These are phyloP conservation scores for Epichloe coenophiala DNA, from an alignment of 2,329 filamentous ascomycete species.

Conservation along the genomic window DNA sequence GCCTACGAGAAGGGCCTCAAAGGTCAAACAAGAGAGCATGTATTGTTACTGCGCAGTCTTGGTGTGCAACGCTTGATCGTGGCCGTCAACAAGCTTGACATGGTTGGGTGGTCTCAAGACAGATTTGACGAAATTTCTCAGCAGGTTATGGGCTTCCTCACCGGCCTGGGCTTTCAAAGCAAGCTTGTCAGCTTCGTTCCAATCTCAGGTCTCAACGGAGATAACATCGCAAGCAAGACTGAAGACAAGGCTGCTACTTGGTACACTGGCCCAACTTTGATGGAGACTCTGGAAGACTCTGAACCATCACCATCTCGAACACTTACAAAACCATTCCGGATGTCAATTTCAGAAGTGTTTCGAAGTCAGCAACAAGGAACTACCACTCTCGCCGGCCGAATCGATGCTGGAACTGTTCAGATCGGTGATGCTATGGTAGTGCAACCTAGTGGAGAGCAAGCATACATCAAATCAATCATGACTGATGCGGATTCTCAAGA, in stretches of 20 bases:
- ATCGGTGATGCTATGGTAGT: constrained; percentile 67
- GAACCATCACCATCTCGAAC: constrained; percentile 54
- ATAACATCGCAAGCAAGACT: constrained; percentile 60
- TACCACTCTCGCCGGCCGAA: constrained; percentile 70
- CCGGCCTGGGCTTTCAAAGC: constrained; percentile 63
- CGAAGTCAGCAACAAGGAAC: constrained; percentile 68
- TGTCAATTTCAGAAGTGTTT: constrained; percentile 83
- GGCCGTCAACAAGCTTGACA: constrained; percentile 91
- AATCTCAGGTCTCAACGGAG: constrained; percentile 76
- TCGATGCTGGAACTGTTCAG: constrained; percentile 76
- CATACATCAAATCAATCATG: constrained; percentile 69
- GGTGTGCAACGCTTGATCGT: constrained; percentile 81
- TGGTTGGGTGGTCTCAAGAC: constrained; percentile 66
- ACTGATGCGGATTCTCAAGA: constrained; percentile 60
- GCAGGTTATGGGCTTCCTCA: constrained; percentile 72
- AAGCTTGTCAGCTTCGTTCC: constrained; percentile 81
- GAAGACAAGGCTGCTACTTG: constrained; percentile 49
- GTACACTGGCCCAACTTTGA: constrained; percentile 68
- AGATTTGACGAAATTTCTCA: constrained; percentile 76
- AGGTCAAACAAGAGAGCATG: constrained; percentile 90
- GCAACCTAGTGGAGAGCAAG: constrained; percentile 70
- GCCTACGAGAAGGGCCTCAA: constrained; percentile 89
- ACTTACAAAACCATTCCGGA: constrained; percentile 65
- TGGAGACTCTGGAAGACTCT: constrained; percentile 75
- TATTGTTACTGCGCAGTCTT: constrained; percentile 77